Evolutionary conservation across 495 filamentous ascomycete genomes (phyloP).

Genomic region (Geoglossum glabrum): DNA sequence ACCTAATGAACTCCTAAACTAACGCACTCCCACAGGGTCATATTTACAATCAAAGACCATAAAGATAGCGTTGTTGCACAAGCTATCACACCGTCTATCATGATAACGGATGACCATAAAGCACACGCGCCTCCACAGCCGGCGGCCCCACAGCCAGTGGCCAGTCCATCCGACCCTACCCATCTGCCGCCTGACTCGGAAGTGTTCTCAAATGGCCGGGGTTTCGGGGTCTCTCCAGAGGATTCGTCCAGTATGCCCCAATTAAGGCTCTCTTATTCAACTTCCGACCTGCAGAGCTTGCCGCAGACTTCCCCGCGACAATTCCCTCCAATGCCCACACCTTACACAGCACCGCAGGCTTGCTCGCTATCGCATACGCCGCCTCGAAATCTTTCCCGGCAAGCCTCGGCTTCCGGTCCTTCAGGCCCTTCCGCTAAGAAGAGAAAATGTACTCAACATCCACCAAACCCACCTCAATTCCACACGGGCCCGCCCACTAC

Average conservation of each 20-base stretch:
- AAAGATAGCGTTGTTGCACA: slow-evolving; percentile 56
- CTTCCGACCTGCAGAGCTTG: slow-evolving; percentile 33
- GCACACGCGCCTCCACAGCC: slow-evolving; percentile 40
- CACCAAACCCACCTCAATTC: slow-evolving; percentile 13
- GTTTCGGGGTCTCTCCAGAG: not conserved
- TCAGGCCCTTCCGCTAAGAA: slow-evolving; percentile 43
- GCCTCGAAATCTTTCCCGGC: slow-evolving; percentile 44
- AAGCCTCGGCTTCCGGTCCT: slow-evolving; percentile 45
- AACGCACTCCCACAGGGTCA: slow-evolving; percentile 32
- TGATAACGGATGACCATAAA: slow-evolving; percentile 97
- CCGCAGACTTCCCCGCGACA: slow-evolving; percentile 29
- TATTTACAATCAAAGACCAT: slow-evolving; percentile 79
- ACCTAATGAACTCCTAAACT: not conserved
- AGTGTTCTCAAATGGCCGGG: not conserved
- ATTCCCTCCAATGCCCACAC: slow-evolving; percentile 17
- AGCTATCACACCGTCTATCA: slow-evolving; percentile 60
- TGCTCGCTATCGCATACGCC: slow-evolving; percentile 33
- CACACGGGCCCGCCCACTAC: slow-evolving; percentile 43
- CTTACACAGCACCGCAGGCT: slow-evolving; percentile 4
- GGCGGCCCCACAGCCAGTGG: slow-evolving; percentile 36
- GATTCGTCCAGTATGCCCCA: slow-evolving; percentile 7
- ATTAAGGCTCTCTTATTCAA: slow-evolving; percentile 20
- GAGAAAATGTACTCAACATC: slow-evolving; percentile 28
- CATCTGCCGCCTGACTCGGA: not conserved
- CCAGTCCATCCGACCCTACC: slow-evolving; percentile 8